Evolutionary conservation across 1,284 basidiomycete species (phyloP).

Genomic region (Rhodofomes roseus): DNA sequence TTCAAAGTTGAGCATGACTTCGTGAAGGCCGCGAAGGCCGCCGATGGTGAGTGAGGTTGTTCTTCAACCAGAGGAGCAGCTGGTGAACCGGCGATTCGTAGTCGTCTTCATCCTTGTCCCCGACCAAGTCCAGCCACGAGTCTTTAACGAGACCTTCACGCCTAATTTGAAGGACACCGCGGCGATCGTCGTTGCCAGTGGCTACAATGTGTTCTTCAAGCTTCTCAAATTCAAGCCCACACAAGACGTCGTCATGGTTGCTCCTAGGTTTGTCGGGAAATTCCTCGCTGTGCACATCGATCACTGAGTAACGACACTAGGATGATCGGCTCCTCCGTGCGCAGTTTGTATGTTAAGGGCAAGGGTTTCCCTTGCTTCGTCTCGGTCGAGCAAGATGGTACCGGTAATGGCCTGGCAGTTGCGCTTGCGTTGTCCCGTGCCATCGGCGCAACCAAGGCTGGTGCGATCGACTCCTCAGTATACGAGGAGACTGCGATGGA

Average conservation of each 20-base stretch:
- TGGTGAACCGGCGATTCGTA: constrained; percentile 16
- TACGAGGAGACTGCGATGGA: constrained; percentile 68
- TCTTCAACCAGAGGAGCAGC: not conserved
- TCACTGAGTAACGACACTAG: constrained; percentile 26
- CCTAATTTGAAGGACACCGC: constrained; percentile 47
- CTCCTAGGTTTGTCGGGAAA: constrained; percentile 41
- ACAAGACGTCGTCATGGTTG: constrained; percentile 67
- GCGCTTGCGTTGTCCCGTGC: constrained; percentile 53
- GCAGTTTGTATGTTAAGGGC: constrained; percentile 56
- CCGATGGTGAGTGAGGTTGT: constrained; percentile 41
- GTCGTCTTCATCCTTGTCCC: constrained; percentile 61
- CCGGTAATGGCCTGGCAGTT: constrained; percentile 41
- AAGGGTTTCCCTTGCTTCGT: constrained; percentile 65
- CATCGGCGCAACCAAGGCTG: constrained; percentile 62
- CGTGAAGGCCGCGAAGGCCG: constrained; percentile 48
- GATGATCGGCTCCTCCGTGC: constrained; percentile 65
- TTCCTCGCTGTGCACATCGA: not conserved
- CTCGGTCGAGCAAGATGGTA: constrained; percentile 60
- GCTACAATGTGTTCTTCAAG: constrained; percentile 64
- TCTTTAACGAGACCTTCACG: constrained; percentile 54
- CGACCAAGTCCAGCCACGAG: constrained; percentile 58
- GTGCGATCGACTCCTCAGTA: constrained; percentile 62
- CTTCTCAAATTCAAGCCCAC: constrained; percentile 48
- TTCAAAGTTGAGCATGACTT: constrained; percentile 59
- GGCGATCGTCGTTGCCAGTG: constrained; percentile 57